Evolutionary conservation across 345 rosid genomes (phyloP).

Genomic region (Nephelium lappaceum): DNA sequence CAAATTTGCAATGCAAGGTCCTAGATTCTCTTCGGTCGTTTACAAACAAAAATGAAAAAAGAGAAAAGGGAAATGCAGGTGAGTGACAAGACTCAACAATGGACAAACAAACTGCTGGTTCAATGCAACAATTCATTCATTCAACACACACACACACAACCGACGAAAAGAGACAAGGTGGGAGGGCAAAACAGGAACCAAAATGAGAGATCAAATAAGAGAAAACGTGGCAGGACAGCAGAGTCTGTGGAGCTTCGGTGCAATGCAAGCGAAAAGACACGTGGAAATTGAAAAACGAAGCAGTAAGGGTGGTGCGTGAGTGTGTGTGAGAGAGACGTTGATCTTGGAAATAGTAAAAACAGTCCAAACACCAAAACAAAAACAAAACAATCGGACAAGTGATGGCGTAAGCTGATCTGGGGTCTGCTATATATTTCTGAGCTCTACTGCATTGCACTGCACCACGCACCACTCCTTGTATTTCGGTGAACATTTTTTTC

Average conservation of each 20-base stretch:
- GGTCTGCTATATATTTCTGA: not conserved
- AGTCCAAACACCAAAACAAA: not conserved
- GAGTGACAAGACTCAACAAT: no score
- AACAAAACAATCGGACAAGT: slow-evolving; percentile 25
- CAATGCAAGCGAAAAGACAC: slow-evolving; percentile 22
- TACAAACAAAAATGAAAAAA: no score
- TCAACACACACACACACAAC: no score
- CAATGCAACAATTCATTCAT: no score
- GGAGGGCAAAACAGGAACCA: not conserved
- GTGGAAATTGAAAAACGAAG: slow-evolving; percentile 10
- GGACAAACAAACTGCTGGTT: no score
- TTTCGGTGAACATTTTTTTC: not conserved
- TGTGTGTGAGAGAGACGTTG: not conserved
- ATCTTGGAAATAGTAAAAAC: not conserved
- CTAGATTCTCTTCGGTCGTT: no score
- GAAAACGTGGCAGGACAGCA: slow-evolving; percentile 15
- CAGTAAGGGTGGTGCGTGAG: not conserved
- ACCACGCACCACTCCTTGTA: slow-evolving; percentile 2
- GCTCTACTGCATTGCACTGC: not conserved
- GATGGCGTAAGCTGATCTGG: slow-evolving; percentile 22
- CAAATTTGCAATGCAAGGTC: no score
- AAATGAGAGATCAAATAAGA: not conserved
- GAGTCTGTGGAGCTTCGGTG: not conserved
- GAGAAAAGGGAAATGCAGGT: no score
- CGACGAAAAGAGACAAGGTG: not conserved